Evolutionary conservation across 495 filamentous ascomycete genomes (phyloP).

Genomic region (Coniosporium apollinis): DNA sequence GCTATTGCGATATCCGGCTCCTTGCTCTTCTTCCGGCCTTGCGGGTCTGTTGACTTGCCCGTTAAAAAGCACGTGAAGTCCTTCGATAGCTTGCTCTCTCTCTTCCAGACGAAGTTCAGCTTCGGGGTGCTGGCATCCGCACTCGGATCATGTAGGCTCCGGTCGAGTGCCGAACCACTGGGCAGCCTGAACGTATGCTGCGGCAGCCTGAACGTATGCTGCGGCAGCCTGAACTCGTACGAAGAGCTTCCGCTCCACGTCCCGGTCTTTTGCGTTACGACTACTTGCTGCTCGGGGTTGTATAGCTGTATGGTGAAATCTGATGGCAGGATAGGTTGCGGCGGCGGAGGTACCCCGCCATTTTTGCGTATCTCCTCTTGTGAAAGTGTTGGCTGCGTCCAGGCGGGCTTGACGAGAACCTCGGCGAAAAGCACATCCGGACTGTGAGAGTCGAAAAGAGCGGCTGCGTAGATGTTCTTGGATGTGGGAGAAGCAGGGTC

Average conservation of each 20-base stretch:
- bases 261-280: constrained; percentile 50
- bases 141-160: constrained; percentile 48
- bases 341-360: constrained; percentile 47
- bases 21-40: constrained; percentile 52
- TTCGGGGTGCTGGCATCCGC: constrained; percentile 57
- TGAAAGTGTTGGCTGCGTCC: constrained; percentile 64
- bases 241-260: constrained; percentile 60
- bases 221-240: constrained; percentile 89
- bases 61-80: constrained; percentile 70
- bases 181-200: constrained; percentile 69
- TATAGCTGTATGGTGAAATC: constrained; percentile 77
- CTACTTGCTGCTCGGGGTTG: constrained; percentile 76
- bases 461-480: constrained; percentile 71
- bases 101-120: constrained; percentile 78
- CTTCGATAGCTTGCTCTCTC: constrained; percentile 70
- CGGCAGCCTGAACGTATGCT: constrained; percentile 73
- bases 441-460: constrained; percentile 68
- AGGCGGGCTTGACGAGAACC: constrained; percentile 67
- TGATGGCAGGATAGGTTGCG: constrained; percentile 61
- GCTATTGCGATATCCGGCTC: constrained; percentile 92
- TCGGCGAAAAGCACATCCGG: constrained; percentile 74
- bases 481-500: constrained; percentile 51
- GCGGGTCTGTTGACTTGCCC: constrained; percentile 51
- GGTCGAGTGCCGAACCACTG: constrained; percentile 59
- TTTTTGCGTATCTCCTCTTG: constrained; percentile 63